phyloP scores from a whole-genome alignment of 768 basidiomycete genomes.

The Lactarius sp. region DNA sequence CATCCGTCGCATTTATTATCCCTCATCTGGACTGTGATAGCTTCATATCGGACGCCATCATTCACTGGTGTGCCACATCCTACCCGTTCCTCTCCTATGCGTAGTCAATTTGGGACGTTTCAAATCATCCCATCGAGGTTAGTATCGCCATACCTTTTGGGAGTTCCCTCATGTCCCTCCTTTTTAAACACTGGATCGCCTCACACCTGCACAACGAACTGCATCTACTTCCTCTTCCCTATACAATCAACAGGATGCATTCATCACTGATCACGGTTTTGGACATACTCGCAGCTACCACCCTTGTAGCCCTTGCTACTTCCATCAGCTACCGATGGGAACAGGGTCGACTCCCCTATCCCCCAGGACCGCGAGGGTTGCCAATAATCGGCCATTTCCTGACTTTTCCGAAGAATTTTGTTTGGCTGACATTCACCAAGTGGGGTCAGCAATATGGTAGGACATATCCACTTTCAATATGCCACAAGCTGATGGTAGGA shows the following conservation, averaged over 20 bases:
- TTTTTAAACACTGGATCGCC: neutral
- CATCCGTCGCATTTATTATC: neutral
- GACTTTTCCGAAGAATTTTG: conserved; percentile 10
- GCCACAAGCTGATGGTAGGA: neutral
- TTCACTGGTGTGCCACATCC: neutral
- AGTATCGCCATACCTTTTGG: neutral
- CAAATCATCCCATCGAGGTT: neutral
- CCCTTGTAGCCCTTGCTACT: neutral
- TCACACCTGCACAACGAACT: neutral
- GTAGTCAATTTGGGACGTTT: neutral
- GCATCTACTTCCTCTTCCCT: no score
- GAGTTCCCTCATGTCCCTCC: neutral
- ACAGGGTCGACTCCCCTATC: neutral
- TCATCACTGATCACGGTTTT: neutral
- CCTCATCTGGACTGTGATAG: neutral
- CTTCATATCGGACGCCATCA: neutral
- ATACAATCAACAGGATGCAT: neutral
- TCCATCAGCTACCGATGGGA: neutral
- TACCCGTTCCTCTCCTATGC: neutral
- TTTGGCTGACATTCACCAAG: conserved; percentile 11
- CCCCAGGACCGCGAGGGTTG: conserved; percentile 10
- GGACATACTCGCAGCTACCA: neutral
- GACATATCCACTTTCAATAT: neutral
- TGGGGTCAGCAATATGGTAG: conserved; percentile 14
- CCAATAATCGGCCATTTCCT: conserved; percentile 9